phyloP scores from a whole-genome alignment of 331 rosid species.

The Erythrophleum ivorense region DNA sequence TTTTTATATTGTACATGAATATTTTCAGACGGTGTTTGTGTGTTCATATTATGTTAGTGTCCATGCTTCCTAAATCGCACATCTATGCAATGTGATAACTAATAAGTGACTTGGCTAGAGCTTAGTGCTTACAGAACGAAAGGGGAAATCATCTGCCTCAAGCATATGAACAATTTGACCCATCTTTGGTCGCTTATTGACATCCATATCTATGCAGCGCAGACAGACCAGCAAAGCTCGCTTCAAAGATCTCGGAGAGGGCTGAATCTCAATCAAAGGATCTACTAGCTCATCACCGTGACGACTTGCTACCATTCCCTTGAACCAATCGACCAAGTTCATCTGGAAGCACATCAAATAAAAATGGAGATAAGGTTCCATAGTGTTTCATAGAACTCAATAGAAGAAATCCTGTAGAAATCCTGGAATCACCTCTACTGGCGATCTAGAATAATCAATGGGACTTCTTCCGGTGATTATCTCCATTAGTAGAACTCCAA shows the following conservation, averaged over 20 bases:
- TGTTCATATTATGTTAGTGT: neutral
- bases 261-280: slow-evolving; percentile 72
- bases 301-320: slow-evolving; percentile 89
- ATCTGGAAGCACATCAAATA: slow-evolving; percentile 59
- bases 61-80: neutral
- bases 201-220: slow-evolving; percentile 93
- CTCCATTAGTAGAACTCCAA: slow-evolving; percentile 98
- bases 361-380: slow-evolving; percentile 23
- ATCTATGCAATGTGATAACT: neutral
- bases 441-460: slow-evolving; percentile 85
- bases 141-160: slow-evolving; percentile 95
- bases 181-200: slow-evolving; percentile 89
- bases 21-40: no score
- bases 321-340: slow-evolving; percentile 98
- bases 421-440: slow-evolving; percentile 74
- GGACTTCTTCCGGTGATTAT: slow-evolving; percentile 96
- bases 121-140: slow-evolving; percentile 69
- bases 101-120: slow-evolving; percentile 18
- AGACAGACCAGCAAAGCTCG: slow-evolving; percentile 84
- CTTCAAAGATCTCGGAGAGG: slow-evolving; percentile 81
- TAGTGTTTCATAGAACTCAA: slow-evolving; percentile 19
- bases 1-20: no score
- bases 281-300: slow-evolving; percentile 87
- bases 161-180: slow-evolving; percentile 99
- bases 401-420: neutral